These are phyloP conservation scores for Endotrypanum monterogeii DNA, from an alignment of 208 protist species.

Conservation along the genomic window DNA sequence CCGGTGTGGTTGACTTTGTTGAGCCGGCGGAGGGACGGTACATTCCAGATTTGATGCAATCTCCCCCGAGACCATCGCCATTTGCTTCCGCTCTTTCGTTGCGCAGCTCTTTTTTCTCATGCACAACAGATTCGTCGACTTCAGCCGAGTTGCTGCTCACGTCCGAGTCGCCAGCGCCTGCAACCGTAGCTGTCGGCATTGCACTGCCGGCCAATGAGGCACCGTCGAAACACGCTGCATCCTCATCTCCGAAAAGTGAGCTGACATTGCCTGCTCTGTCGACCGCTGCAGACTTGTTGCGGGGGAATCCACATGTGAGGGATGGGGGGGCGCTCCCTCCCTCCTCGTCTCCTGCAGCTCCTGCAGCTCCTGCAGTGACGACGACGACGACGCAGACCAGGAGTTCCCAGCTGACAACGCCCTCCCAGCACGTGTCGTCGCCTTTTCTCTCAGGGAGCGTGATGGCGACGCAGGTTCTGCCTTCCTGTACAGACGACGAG, in stretches of 20 bases:
- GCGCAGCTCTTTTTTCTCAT: slow-evolving; percentile 13
- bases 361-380: too few relatives aligned
- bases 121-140: background rate
- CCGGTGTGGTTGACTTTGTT: background rate
- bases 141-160: background rate
- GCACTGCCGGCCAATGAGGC: background rate
- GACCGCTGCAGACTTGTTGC: background rate
- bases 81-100: background rate
- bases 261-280: background rate
- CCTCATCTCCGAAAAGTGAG: background rate
- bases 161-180: background rate
- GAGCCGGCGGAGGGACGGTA: background rate
- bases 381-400: background rate
- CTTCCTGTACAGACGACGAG: background rate
- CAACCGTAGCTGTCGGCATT: background rate
- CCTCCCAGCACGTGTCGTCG: background rate
- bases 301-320: background rate
- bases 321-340: background rate
- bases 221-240: background rate
- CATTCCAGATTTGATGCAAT: background rate
- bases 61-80: background rate
- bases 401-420: background rate
- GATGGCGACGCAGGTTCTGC: slow-evolving; percentile 9
- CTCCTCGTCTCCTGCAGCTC: background rate
- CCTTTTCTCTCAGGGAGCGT: background rate